These are phyloP conservation scores for Colletotrichum cereale DNA, from an alignment of 2,329 filamentous ascomycete species.

Conservation along the genomic window DNA sequence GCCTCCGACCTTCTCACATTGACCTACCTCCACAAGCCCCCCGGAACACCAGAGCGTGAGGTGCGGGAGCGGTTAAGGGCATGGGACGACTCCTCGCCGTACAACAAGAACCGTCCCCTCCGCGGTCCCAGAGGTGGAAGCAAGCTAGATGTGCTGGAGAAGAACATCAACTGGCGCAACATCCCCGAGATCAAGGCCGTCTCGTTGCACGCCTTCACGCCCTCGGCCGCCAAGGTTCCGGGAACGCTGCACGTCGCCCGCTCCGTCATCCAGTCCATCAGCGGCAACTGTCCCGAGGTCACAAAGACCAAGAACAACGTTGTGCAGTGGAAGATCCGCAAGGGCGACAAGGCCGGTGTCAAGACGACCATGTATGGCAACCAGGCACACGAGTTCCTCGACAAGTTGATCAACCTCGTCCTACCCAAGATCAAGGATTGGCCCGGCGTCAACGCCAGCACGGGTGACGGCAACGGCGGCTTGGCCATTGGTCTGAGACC, in stretches of 20 bases:
- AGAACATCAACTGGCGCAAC: constrained; percentile 83
- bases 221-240: constrained; percentile 77
- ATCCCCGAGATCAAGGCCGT: constrained; percentile 85
- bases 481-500: constrained; percentile 83
- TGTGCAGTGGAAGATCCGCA: constrained; percentile 78
- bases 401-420: constrained; percentile 90
- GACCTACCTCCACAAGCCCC: constrained; percentile 87
- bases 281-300: constrained; percentile 78
- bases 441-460: constrained; percentile 73
- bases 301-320: constrained; percentile 80
- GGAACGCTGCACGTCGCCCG: constrained; percentile 85
- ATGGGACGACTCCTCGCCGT: constrained; percentile 93
- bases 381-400: constrained; percentile 89
- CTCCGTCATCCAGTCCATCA: constrained; percentile 87
- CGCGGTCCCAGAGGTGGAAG: constrained; percentile 86
- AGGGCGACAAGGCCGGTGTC: constrained; percentile 78
- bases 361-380: constrained; percentile 84
- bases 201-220: constrained; percentile 82
- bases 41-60: constrained; percentile 72
- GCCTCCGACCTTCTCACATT: constrained; percentile 90
- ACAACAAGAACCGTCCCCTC: constrained; percentile 90
- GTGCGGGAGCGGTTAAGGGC: constrained; percentile 77
- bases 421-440: constrained; percentile 97
- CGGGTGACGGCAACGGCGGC: constrained; percentile 91
- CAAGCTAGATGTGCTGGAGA: constrained; percentile 77